phyloP scores from a whole-genome alignment of 129 eudicot genomes.

The Tanacetum coccineum region DNA sequence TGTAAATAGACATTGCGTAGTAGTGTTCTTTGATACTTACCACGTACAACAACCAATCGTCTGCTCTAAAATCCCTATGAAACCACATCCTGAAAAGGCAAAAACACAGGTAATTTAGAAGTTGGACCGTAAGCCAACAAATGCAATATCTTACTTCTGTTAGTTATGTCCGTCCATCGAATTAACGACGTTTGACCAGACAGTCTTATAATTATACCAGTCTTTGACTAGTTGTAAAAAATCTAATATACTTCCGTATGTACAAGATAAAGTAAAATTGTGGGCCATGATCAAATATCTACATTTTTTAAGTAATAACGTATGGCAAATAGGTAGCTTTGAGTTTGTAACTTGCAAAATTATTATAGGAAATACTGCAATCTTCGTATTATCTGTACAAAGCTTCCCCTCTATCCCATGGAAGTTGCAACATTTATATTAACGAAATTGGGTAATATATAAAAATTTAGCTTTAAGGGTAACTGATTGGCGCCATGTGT shows the following conservation, averaged over 20 bases:
- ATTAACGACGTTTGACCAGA: too few species aligned
- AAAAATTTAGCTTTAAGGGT: background rate
- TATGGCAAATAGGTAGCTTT: slow-evolving; percentile 4
- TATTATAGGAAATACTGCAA: slow-evolving; percentile 4
- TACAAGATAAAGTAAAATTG: slow-evolving; percentile 3
- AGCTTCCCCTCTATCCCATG: background rate
- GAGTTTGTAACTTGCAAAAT: background rate
- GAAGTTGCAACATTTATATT: background rate
- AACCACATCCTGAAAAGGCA: slow-evolving; percentile 86
- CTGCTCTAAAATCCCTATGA: slow-evolving; percentile 88
- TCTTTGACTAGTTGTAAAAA: background rate
- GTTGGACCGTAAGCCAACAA: background rate
- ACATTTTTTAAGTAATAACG: background rate
- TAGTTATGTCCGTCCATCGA: background rate
- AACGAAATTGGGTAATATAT: background rate
- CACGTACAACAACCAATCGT: slow-evolving; percentile 86
- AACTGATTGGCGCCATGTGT: too few species aligned
- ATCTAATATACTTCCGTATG: background rate
- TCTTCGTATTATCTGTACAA: background rate
- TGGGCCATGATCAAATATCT: background rate
- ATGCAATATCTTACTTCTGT: background rate
- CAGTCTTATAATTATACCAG: background rate
- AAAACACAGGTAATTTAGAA: slow-evolving; percentile 11
- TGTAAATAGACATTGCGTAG: background rate
- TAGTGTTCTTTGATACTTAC: slow-evolving; percentile 39